phyloP scores from a whole-genome alignment of 2,329 filamentous ascomycete genomes.

The Alternaria burnsii region DNA sequence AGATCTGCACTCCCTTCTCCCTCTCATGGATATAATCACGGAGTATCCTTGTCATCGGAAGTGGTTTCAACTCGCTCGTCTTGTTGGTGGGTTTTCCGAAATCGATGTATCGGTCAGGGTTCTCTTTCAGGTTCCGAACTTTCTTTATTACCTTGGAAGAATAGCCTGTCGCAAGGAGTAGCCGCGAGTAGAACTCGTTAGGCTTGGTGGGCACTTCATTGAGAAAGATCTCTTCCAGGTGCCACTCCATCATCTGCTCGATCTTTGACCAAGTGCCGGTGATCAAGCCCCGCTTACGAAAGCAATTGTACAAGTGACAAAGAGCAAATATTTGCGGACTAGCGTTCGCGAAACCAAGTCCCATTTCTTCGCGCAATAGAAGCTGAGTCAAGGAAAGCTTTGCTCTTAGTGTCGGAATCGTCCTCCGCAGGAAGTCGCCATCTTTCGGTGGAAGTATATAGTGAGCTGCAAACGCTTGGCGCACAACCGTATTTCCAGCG shows the following conservation, averaged over 20 bases:
- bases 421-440: not conserved
- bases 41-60: constrained; percentile 1
- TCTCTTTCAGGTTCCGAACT: not conserved
- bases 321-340: constrained; percentile 1
- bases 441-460: not conserved
- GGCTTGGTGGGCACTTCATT: not conserved
- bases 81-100: constrained; percentile 1
- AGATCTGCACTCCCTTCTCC: not conserved
- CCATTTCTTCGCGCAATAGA: constrained; percentile 1
- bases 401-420: not conserved
- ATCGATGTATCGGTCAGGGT: not conserved
- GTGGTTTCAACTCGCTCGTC: not conserved
- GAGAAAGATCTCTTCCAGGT: not conserved
- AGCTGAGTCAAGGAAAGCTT: not conserved
- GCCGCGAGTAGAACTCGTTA: not conserved
- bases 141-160: not conserved
- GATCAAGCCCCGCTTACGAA: constrained; percentile 1
- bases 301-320: not conserved
- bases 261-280: not conserved
- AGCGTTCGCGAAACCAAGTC: not conserved
- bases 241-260: not conserved
- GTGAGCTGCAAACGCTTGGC: not conserved
- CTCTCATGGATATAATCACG: not conserved
- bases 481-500: not conserved
- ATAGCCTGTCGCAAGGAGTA: not conserved